These are phyloP conservation scores for Beauveria medogensis DNA, from an alignment of 2,329 filamentous ascomycete species.

Conservation along the genomic window DNA sequence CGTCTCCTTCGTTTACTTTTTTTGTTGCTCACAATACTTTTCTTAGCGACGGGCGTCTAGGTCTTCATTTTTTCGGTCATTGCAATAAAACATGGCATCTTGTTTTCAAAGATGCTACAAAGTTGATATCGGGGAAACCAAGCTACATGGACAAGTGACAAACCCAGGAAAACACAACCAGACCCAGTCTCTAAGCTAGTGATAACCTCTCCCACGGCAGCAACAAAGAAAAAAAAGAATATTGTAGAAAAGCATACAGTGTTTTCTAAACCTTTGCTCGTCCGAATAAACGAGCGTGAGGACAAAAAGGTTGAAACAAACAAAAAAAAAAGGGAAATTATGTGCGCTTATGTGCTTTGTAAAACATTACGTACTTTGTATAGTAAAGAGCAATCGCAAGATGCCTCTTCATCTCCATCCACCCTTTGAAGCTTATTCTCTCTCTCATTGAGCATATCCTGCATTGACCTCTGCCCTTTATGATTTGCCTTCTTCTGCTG, in stretches of 20 bases:
- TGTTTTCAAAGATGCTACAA: too few species aligned
- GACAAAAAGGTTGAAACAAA: background rate
- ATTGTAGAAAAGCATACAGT: background rate
- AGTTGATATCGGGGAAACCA: too few species aligned
- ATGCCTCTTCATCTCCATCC: background rate
- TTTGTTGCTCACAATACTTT: background rate
- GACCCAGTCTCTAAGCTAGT: too few species aligned
- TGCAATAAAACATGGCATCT: too few species aligned
- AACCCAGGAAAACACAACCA: too few species aligned
- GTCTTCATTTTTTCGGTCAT: too few species aligned
- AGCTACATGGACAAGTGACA: too few species aligned
- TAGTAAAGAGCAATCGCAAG: background rate
- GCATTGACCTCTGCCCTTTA: background rate
- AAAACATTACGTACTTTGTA: constrained; percentile 29
- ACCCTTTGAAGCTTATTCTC: background rate
- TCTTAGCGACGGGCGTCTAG: background rate
- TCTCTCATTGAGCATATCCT: background rate
- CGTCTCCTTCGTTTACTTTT: too few species aligned
- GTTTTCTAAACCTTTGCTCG: background rate
- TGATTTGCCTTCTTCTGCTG: constrained; percentile 10
- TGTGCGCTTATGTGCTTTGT: constrained; percentile 9
- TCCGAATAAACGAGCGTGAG: background rate
- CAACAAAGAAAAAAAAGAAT: too few species aligned
- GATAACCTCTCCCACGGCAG: too few species aligned
- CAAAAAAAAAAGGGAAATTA: background rate